Conservation (phyloP, 306 rosid species). For the Herpetospermum pedunculosum region DNA sequence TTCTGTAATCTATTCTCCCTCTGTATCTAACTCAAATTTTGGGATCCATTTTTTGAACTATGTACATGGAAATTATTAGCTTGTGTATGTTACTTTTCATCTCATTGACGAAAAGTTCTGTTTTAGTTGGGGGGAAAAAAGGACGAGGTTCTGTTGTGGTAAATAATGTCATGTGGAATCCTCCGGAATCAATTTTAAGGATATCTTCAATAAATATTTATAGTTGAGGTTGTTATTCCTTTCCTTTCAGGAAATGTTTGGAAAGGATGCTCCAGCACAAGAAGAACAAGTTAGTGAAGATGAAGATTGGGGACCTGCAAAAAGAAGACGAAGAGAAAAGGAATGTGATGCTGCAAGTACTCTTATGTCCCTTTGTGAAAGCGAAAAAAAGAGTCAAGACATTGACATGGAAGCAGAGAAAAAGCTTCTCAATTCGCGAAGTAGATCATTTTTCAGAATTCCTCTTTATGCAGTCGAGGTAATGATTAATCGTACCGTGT, state of each 20-base stretch:
- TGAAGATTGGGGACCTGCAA: conserved; percentile 90
- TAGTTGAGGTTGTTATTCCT: background rate
- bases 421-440: conserved; percentile 17
- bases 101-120: background rate
- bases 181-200: background rate
- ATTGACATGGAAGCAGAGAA: conserved; percentile 13
- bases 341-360: conserved; percentile 77
- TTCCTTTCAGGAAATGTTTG: conserved; percentile 70
- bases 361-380: conserved; percentile 69
- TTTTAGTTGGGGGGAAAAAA: background rate
- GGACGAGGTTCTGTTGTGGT: background rate
- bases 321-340: conserved; percentile 59
- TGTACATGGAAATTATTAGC: background rate
- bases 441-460: conserved; percentile 49
- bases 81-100: background rate
- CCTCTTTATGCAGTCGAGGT: conserved; percentile 74
- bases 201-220: background rate
- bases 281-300: conserved; percentile 76
- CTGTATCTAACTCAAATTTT: background rate
- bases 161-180: background rate
- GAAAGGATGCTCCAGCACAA: conserved; percentile 52
- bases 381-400: conserved; percentile 32
- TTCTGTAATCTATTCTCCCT: background rate
- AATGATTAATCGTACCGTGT: conserved; percentile 5
- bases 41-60: background rate